Evolutionary conservation across 2,329 filamentous ascomycete genomes (phyloP).

Genomic region (Alternaria tenuissima): DNA sequence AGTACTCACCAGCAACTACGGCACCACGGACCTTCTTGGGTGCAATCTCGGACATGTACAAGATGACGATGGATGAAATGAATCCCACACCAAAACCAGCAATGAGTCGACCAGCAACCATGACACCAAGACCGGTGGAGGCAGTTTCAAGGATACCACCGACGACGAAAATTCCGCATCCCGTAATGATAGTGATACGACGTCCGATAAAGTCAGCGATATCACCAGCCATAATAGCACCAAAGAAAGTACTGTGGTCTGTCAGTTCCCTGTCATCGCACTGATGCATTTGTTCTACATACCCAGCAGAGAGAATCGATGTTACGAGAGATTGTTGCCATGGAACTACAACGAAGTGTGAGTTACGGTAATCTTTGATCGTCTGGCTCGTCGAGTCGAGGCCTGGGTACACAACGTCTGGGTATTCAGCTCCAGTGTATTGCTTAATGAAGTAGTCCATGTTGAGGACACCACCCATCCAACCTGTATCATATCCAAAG

Average conservation of each 20-base stretch:
- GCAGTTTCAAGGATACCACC: slow-evolving; percentile 67
- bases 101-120: slow-evolving; percentile 76
- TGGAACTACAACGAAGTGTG: slow-evolving; percentile 38
- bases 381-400: slow-evolving; percentile 66
- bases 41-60: slow-evolving; percentile 87
- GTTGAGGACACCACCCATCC: slow-evolving; percentile 72
- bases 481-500: slow-evolving; percentile 82
- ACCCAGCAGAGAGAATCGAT: slow-evolving; percentile 74
- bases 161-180: slow-evolving; percentile 67
- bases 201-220: slow-evolving; percentile 73
- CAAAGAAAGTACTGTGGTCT: slow-evolving; percentile 71
- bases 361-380: slow-evolving; percentile 66
- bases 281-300: background rate
- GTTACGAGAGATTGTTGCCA: slow-evolving; percentile 68
- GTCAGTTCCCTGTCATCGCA: background rate
- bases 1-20: slow-evolving; percentile 64
- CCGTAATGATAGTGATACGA: slow-evolving; percentile 68
- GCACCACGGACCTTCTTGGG: slow-evolving; percentile 75
- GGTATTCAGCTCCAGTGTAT: slow-evolving; percentile 45
- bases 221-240: slow-evolving; percentile 66
- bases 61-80: slow-evolving; percentile 68
- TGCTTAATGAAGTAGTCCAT: slow-evolving; percentile 52
- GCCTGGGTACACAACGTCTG: slow-evolving; percentile 51
- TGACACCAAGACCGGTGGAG: slow-evolving; percentile 67
- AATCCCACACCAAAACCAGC: slow-evolving; percentile 78